Evolutionary conservation across 352 stramenopile genomes (phyloP), one percentile per base, ranked within the genome.

Genomic region (Phytophthora chlamydospora): DNA sequence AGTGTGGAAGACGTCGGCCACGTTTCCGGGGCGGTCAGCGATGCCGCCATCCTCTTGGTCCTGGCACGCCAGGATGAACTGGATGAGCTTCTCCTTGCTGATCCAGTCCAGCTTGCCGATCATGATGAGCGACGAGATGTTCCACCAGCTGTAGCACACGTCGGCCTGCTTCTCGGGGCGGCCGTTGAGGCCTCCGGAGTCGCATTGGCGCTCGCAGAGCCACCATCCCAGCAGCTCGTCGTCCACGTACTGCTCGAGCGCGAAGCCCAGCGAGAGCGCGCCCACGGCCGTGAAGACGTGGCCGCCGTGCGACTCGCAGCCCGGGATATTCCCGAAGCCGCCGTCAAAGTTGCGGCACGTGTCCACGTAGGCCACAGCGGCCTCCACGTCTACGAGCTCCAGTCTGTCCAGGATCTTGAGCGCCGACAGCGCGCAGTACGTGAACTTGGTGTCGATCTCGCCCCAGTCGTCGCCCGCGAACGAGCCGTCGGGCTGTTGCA

Each of bases 91-190:
- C 32, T 95, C 85, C 50, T 87, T 88, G 72, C 93, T 96, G 65
- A 99, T 99, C 91, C 94, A 99, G 66, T 98, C 84, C 16, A 96
- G 74, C 59, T 96, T 97, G 31, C 84, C 74, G 70, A 98, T 89
- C 69, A 99, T 99, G 33, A 93, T 97, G 38, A 99, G 84, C 31
- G 86, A 94, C 55, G 93, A 97, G 39, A 99, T 90, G 75, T 99
- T 98, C 98, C 98, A 99, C 97, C 98, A 99, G 55, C 91, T 98
- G 75, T 99, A 99, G 75, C 97, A 99, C 40, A 99, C 97, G 75
- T 99, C 98, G 0, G 97, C 95, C 62, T 99, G 97, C 85, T 99
- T 99, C 81, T 99, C 98, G 0, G 97, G 97, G 35, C 97, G 80
- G 7, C 98, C 98, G 69, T 99, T 99, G 24, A 96, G 71, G 7